Base-by-base conservation (phyloP, 129 eudicot species). In the Chrysanthemum seticuspe region DNA sequence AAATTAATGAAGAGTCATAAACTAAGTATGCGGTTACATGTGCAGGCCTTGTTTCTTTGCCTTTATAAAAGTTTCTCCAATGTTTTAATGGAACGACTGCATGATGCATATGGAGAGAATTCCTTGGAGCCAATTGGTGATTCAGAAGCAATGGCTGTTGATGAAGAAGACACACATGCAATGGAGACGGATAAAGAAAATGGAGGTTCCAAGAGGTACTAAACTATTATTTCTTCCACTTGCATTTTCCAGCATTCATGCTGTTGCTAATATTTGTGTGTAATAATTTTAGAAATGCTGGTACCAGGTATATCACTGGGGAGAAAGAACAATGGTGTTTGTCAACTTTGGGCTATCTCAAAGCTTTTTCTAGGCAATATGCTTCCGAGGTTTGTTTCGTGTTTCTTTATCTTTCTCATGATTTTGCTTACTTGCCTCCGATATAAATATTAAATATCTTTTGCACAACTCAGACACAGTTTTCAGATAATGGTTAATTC, bases 241-340 rank as follows among this genome's bases (percentile, higher is more conserved):
- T 49, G 44, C 4, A 27, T 7, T 56, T 67, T 10, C 50, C 14
- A 16, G 18, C 11, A 10, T 62, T 67, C 69, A 36, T 59, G 5
- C 27, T 68, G 10, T 48, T 53, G 54, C 25, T 34, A 52, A 52
- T 64, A 62, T 29, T 10, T 13, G 12, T 6, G 31, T 18, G 27
- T 62, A 15, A 14, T 51, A 40, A 36, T 63, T 25, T 62, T 71
- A 62, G 76, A 45, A 78, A 78, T 31, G 49, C 7, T 1, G 52
- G 75, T 6, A 58, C 66, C 12, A 80, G 78, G 29, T 94, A 88
- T 77, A 76, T 58, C 34, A 73, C 88, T 1, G 83, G 88, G 63
- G 99, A 94, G 84, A 87, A 75, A 51, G 88, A 90, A 72, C 97
- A 94, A 74, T 94, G 99, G 99, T 88, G 99, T 73, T 81, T 90